These are phyloP conservation scores for Globisporangium alternatum DNA, from an alignment of 352 stramenopile species.

Conservation along the genomic window DNA sequence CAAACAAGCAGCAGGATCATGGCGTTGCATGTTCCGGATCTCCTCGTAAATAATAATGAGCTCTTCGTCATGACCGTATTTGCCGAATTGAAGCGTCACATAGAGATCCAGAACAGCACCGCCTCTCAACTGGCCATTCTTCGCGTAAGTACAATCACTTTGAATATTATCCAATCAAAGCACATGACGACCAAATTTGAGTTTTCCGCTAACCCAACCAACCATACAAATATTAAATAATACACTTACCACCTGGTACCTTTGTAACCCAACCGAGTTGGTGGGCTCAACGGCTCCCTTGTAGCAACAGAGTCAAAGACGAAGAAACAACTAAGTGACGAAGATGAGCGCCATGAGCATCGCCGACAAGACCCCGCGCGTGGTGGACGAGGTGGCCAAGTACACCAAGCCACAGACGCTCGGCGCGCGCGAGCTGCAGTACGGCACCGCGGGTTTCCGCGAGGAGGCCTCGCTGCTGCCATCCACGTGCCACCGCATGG, in stretches of 20 bases:
- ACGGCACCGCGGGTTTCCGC: conserved; percentile 96
- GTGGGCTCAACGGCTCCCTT: background rate
- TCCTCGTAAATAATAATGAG: background rate
- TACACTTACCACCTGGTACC: background rate
- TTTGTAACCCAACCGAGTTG: conserved; percentile 5
- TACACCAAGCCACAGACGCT: conserved; percentile 51
- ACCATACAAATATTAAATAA: background rate
- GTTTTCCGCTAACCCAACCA: background rate
- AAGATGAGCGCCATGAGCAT: conserved; percentile 52
- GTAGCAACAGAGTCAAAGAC: background rate
- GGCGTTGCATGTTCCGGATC: background rate
- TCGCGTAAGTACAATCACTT: background rate
- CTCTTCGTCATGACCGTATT: background rate
- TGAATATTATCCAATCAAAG: conserved; percentile 5
- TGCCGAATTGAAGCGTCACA: too few relatives aligned
- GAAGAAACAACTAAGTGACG: background rate
- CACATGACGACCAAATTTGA: conserved; percentile 14
- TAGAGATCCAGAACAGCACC: conserved; percentile 6
- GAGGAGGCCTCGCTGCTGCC: conserved; percentile 88
- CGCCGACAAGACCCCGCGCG: conserved; percentile 73
- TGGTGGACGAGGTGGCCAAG: conserved; percentile 76
- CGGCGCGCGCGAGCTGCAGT: conserved; percentile 54
- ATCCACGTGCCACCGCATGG: conserved; percentile 92
- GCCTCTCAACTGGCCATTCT: conserved; percentile 9
- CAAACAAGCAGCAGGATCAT: too few relatives aligned